phyloP scores from a whole-genome alignment of 192 early-diverging fungal genomes.

The Gryganskiella cystojenkinii region DNA sequence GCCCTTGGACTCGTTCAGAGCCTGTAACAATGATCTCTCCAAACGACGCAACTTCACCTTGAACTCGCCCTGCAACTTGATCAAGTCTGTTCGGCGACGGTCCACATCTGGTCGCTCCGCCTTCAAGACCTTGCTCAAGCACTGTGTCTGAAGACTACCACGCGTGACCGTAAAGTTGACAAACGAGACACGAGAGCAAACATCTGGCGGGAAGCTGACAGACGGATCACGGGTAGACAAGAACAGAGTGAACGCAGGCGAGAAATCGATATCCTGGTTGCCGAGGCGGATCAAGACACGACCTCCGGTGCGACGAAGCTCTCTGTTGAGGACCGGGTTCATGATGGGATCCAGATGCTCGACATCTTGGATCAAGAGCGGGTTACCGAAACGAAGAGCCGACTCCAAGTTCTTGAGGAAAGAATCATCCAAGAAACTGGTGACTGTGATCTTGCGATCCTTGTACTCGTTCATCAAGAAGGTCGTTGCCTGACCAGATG shows the following conservation, averaged over 20 bases:
- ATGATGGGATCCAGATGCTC: slow-evolving; percentile 98
- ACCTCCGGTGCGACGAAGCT: slow-evolving; percentile 95
- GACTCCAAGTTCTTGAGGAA: slow-evolving; percentile 98
- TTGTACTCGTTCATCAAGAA: slow-evolving; percentile 91
- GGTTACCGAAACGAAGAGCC: slow-evolving; percentile 98
- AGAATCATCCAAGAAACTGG: slow-evolving; percentile 97
- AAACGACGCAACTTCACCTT: slow-evolving; percentile 91
- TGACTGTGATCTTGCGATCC: slow-evolving; percentile 89
- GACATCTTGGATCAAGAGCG: slow-evolving; percentile 96
- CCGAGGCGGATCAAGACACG: slow-evolving; percentile 97
- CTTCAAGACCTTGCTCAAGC: slow-evolving; percentile 95
- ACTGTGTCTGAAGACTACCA: slow-evolving; percentile 96
- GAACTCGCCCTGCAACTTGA: slow-evolving; percentile 98
- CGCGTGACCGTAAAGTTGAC: slow-evolving; percentile 99
- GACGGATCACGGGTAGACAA: slow-evolving; percentile 95
- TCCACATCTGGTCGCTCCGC: slow-evolving; percentile 97
- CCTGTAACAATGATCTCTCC: slow-evolving; percentile 92
- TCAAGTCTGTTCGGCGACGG: slow-evolving; percentile 87
- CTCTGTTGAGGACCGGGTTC: slow-evolving; percentile 97
- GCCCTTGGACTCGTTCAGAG: slow-evolving; percentile 94
- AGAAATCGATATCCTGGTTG: slow-evolving; percentile 98
- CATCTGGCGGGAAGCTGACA: slow-evolving; percentile 94
- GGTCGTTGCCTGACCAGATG: slow-evolving; percentile 90
- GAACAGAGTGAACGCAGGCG: slow-evolving; percentile 95
- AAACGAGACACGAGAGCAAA: slow-evolving; percentile 97